Evolutionary conservation across 2,329 filamentous ascomycete genomes (phyloP).

Genomic region (Epichloe typhina): DNA sequence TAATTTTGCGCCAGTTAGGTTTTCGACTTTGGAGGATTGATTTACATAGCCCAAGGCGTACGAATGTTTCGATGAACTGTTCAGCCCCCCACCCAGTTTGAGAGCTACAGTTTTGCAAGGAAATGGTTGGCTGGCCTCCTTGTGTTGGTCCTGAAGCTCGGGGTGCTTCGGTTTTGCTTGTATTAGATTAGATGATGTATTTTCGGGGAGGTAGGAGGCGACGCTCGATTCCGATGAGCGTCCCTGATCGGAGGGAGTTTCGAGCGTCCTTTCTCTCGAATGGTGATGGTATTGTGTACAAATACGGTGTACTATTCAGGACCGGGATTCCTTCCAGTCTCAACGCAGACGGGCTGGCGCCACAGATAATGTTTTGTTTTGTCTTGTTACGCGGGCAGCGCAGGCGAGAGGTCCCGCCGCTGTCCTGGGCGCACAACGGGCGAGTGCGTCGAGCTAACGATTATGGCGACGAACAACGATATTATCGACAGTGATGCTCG

Average conservation of each 20-base stretch:
- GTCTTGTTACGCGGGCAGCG: not conserved
- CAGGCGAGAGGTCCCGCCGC: not conserved
- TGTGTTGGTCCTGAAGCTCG: not conserved
- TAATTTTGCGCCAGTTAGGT: not conserved
- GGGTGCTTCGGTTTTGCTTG: too few species aligned
- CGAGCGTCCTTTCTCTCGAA: not conserved
- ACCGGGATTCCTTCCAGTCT: not conserved
- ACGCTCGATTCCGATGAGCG: too few species aligned
- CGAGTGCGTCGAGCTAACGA: not conserved
- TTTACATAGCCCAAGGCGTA: not conserved
- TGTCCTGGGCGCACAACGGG: conserved; percentile 1
- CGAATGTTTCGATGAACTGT: not conserved
- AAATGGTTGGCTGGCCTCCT: too few species aligned
- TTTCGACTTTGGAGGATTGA: not conserved
- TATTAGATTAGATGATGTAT: too few species aligned
- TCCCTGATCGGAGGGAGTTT: not conserved
- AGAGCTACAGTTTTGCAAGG: not conserved
- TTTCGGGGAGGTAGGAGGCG: too few species aligned
- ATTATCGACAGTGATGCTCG: not conserved
- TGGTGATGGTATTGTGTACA: not conserved
- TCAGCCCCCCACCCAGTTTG: not conserved
- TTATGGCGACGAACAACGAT: not conserved
- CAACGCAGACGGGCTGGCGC: not conserved
- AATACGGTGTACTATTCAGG: not conserved
- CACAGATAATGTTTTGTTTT: not conserved